Evolutionary conservation across 2,329 filamentous ascomycete species (phyloP).

Genomic region (Calonectria leucothoes): DNA sequence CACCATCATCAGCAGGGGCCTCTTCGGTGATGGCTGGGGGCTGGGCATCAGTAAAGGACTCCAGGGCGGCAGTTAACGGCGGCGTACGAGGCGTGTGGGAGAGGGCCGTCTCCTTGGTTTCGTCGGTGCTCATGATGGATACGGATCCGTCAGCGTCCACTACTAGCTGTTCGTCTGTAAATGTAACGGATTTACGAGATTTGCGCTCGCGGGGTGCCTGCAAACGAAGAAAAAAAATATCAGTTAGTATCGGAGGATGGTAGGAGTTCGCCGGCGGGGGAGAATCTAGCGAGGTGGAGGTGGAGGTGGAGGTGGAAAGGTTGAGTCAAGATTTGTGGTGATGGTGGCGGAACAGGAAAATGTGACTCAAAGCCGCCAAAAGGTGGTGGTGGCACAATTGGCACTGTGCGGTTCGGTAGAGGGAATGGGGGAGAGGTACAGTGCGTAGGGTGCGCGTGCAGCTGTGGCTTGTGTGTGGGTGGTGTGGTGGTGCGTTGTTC

Average conservation of each 20-base stretch:
- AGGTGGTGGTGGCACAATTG: slow-evolving; percentile 36
- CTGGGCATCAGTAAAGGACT: slow-evolving; percentile 63
- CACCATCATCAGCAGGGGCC: slow-evolving; percentile 62
- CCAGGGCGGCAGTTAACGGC: slow-evolving; percentile 66
- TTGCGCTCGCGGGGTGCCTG: slow-evolving; percentile 65
- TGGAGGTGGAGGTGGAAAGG: slow-evolving; percentile 17
- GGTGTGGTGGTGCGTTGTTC: slow-evolving; percentile 11
- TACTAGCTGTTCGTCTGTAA: slow-evolving; percentile 87
- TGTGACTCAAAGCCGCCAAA: slow-evolving; percentile 43
- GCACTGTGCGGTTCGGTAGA: slow-evolving; percentile 24
- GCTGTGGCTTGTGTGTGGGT: slow-evolving; percentile 1
- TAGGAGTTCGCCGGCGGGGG: slow-evolving; percentile 9
- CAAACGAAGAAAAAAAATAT: slow-evolving; percentile 31
- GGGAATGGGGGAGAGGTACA: neutral
- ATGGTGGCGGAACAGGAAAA: slow-evolving; percentile 42
- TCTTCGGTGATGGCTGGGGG: slow-evolving; percentile 58
- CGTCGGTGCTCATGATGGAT: slow-evolving; percentile 78
- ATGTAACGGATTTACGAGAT: slow-evolving; percentile 92
- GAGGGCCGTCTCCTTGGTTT: slow-evolving; percentile 83
- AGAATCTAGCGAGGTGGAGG: slow-evolving; percentile 17
- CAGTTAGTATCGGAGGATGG: slow-evolving; percentile 27
- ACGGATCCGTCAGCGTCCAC: slow-evolving; percentile 92
- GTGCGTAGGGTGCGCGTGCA: neutral
- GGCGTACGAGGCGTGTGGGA: slow-evolving; percentile 80
- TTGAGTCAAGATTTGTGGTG: slow-evolving; percentile 24